Base-by-base conservation (phyloP, 2,329 filamentous ascomycete genomes). In the Teratosphaeria gauchensis region DNA sequence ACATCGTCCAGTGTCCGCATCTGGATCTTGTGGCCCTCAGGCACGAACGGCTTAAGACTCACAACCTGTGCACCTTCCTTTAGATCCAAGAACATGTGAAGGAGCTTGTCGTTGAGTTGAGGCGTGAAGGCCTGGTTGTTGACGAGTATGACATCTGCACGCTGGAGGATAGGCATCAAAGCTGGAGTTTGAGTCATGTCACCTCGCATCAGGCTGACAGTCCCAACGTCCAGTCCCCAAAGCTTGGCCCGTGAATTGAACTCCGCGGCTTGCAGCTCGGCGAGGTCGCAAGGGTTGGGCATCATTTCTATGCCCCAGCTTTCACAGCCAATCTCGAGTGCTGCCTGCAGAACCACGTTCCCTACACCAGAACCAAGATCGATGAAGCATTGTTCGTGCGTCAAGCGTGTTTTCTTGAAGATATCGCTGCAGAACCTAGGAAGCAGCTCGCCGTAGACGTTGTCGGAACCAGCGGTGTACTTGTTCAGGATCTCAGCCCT, bases 101-200 rank as follows among this genome's bases (percentile, higher is more conserved):
- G 84, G 53, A 99, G 79, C 62, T 85, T 84, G 69, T 90, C 87
- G 74, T 97, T 99, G 58, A 96, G 82, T 66, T 87, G 82, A 14
- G 92, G 87, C 5, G 87, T 92, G 74, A 99, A 99, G 2, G 91
- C 94, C 75, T 97, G 92, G 75, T 99, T 99, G 78, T 99, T 99
- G 67, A 97, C 92, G 30, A 99, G 82, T 19, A 99, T 84, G n/a
- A 97, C 92, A 71, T 99, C 94, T 1, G 94, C 92, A 57, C 86
- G 84, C 72, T 88, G 87, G 55, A 99, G 80, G 7, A 86, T 86
- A 28, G 84, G 81, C 60, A 86, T 80, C 54, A 96, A 90, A 59
- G 80, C 79, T 16, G 81, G 72, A 65, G 88, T 88, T 63, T 85
- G 84, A 9, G 91, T 84, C 69, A 99, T 96, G 71, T 96, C 89